Evolutionary conservation across 768 basidiomycete species (phyloP).

Genomic region (Lactifluus piperatus): DNA sequence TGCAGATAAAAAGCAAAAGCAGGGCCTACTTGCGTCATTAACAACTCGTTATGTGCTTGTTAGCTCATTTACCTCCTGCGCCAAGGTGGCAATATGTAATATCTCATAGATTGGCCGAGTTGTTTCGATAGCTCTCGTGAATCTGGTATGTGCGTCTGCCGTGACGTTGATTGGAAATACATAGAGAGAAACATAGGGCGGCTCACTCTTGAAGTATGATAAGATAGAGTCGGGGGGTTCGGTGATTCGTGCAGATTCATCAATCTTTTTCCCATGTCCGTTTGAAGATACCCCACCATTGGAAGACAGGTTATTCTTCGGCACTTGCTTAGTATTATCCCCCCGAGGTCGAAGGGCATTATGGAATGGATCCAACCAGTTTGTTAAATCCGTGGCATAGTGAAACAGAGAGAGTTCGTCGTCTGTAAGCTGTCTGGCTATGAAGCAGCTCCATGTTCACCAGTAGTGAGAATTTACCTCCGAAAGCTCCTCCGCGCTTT

Average conservation of each 20-base stretch:
- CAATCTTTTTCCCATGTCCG: conserved; percentile 55
- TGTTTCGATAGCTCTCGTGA: conserved; percentile 36
- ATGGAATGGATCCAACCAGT: conserved; percentile 75
- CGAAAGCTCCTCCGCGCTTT: conserved; percentile 41
- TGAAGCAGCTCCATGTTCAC: conserved; percentile 6
- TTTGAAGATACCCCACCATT: conserved; percentile 52
- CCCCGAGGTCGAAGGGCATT: conserved; percentile 66
- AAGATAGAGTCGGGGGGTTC: conserved; percentile 48
- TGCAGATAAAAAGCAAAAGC: conserved; percentile 60
- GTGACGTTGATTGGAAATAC: neutral
- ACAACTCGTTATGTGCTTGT: neutral
- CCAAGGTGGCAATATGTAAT: conserved; percentile 65
- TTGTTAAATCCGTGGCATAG: conserved; percentile 52
- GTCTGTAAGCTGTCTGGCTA: conserved; percentile 45
- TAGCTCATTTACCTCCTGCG: conserved; percentile 51
- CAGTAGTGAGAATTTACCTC: conserved; percentile 35
- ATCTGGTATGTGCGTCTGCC: conserved; percentile 47
- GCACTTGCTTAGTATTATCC: conserved; percentile 64
- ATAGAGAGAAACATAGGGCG: neutral
- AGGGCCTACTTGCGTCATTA: conserved; percentile 44
- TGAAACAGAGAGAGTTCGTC: conserved; percentile 53
- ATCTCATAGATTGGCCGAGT: conserved; percentile 40
- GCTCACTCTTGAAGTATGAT: conserved; percentile 45
- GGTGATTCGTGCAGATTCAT: conserved; percentile 57
- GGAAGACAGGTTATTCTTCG: conserved; percentile 60